Conservation (phyloP, 305 asterid species). For the Withania somnifera region DNA sequence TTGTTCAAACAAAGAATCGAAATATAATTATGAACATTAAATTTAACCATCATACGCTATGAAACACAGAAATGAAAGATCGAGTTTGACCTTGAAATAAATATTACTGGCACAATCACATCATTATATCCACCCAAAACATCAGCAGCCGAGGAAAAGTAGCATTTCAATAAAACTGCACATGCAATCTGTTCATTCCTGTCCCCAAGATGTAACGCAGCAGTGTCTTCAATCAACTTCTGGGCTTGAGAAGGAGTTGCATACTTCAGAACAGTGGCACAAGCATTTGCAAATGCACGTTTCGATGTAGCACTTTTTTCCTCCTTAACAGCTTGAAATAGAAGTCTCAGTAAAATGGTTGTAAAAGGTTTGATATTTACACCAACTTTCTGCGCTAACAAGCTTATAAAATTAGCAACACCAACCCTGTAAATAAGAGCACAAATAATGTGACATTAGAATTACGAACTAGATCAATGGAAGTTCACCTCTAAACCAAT, state of each 20-base stretch:
- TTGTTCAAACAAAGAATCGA: neutral
- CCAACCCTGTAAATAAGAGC: constrained; percentile 66
- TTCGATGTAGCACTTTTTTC: constrained; percentile 79
- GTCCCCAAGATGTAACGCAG: constrained; percentile 73
- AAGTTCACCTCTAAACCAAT: neutral
- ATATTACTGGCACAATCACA: constrained; percentile 73
- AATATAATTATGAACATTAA: neutral
- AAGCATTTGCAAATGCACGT: constrained; percentile 94
- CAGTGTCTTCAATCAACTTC: constrained; percentile 81
- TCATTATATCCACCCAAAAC: constrained; percentile 71
- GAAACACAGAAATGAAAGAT: constrained; percentile 7
- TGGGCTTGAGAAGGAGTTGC: constrained; percentile 81
- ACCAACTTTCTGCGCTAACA: constrained; percentile 86
- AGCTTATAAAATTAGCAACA: constrained; percentile 69
- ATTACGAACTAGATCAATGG: neutral
- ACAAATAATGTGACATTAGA: constrained; percentile 4
- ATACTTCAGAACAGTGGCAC: constrained; percentile 75
- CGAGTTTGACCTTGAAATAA: constrained; percentile 68
- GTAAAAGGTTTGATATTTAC: constrained; percentile 72
- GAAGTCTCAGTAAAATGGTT: constrained; percentile 61
- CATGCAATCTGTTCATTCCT: constrained; percentile 83
- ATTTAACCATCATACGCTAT: neutral
- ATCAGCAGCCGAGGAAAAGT: constrained; percentile 84
- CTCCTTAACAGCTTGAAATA: constrained; percentile 81
- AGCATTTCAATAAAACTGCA: constrained; percentile 78